Conservation (phyloP, 768 basidiomycete genomes). For the Auricularia heimuer region DNA sequence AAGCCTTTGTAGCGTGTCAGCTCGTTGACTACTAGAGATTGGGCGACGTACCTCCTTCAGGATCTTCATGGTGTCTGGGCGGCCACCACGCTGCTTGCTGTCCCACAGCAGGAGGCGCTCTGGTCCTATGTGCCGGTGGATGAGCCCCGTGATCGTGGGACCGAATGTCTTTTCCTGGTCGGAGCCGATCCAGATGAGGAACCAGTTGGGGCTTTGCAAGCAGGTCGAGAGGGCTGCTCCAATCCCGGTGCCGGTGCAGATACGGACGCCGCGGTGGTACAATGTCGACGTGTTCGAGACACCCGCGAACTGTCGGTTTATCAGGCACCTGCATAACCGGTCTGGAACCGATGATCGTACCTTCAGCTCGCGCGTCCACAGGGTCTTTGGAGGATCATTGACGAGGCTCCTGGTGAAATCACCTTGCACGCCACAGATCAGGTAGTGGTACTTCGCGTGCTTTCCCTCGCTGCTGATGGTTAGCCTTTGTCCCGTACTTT, state of each 20-base stretch:
- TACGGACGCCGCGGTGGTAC: slow-evolving; percentile 71
- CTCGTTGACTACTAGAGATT: neutral
- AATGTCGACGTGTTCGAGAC: slow-evolving; percentile 71
- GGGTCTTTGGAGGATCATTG: slow-evolving; percentile 51
- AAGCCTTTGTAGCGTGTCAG: slow-evolving; percentile 22
- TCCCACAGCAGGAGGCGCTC: slow-evolving; percentile 73
- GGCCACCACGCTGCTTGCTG: slow-evolving; percentile 57
- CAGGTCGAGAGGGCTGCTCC: slow-evolving; percentile 72
- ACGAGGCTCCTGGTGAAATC: slow-evolving; percentile 72
- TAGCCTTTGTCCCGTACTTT: slow-evolving; percentile 5
- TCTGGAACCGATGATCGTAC: slow-evolving; percentile 22
- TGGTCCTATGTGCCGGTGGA: slow-evolving; percentile 59
- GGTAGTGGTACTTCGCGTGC: slow-evolving; percentile 67
- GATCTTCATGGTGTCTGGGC: slow-evolving; percentile 70
- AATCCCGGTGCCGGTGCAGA: slow-evolving; percentile 76
- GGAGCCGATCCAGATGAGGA: slow-evolving; percentile 38
- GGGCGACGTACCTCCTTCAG: slow-evolving; percentile 36
- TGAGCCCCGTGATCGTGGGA: slow-evolving; percentile 64
- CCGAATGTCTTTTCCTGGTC: slow-evolving; percentile 82
- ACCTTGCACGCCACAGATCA: slow-evolving; percentile 75
- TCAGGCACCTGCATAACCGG: slow-evolving; percentile 3
- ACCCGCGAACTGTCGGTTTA: slow-evolving; percentile 50
- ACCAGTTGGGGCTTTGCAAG: slow-evolving; percentile 68
- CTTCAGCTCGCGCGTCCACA: slow-evolving; percentile 79
- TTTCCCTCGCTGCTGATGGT: slow-evolving; percentile 44